Evolutionary conservation across 352 stramenopile genomes (phyloP), one percentile per base, ranked within the genome.

Genomic region (Phytophthora rubi): DNA sequence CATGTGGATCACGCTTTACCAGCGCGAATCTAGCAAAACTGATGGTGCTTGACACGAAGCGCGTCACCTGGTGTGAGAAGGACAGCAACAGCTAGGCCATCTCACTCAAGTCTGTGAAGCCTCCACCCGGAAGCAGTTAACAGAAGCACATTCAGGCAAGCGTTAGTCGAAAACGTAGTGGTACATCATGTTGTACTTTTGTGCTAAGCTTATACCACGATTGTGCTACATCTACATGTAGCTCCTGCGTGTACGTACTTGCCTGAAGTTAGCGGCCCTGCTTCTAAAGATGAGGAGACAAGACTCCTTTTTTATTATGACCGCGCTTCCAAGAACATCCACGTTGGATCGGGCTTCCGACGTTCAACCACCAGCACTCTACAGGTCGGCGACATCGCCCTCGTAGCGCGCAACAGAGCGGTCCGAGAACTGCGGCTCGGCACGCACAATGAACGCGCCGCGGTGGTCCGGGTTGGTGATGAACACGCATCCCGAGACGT

Each of bases 391-490:
- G 51, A 94, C 79, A 63, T 95, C 88, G 55, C 88, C 88, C 77
- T 96, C 87, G 77, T 93, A 96, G 39, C 86, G 85, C 30, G 84
- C 87, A 58, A 94, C 86, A 49, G 81, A 81, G 68, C 81, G 87
- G 78, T 95, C 80, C 56, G 88, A 96, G 78, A 99, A 99, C 28
- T 89, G 91, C 47, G 97, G 97, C 52, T 96, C 90, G 3, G 97
- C 96, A 62, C 92, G 92, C 61, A 97, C 91, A 58, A 99, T 98
- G 76, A 98, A 95, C 7, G 97, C 97, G 39, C 98, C 98, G 75
- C 98, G 92, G 70, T 98, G 92, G 57, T 97, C 93, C 12, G 97
- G 94, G 67, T 98, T 98, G 6, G 97, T 99, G 62, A 99, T 99
- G 72, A 99, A 98, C 54, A 99, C 87, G 77, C 94, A 97, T 57